Percentiles rank a stretch among this genome's conserved stretches.
Conservation (phyloP, 345 rosid genomes). For the Kandelia obovata region DNA sequence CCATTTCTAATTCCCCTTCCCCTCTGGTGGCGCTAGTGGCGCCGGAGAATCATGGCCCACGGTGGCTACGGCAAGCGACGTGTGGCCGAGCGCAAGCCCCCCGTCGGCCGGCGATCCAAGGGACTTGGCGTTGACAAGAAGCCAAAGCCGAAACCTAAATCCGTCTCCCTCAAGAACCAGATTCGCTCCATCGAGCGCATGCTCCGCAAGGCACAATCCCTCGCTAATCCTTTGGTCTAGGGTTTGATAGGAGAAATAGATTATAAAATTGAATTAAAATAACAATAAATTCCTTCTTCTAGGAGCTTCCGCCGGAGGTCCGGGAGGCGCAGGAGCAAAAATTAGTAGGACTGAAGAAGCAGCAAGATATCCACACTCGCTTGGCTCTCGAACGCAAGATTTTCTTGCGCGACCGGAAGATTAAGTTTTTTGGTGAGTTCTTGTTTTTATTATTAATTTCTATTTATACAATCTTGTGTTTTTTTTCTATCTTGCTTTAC, state of each 20-base stretch:
- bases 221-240: conserved; percentile 4
- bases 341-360: conserved; percentile 72
- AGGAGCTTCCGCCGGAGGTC: conserved; percentile 69
- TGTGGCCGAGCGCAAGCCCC: conserved; percentile 52
- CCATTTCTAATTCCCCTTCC: too few species aligned
- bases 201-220: conserved; percentile 73
- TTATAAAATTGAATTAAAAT: neutral
- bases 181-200: conserved; percentile 92
- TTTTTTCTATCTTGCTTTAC: neutral
- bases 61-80: conserved; percentile 86
- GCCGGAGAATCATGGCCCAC: conserved; percentile 60
- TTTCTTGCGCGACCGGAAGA: conserved; percentile 84
- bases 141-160: conserved; percentile 62
- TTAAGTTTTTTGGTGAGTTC: conserved; percentile 78
- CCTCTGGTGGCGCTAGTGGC: too few species aligned
- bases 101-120: conserved; percentile 73
- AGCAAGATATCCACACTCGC: conserved; percentile 79
- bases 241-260: neutral
- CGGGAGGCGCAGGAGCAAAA: conserved; percentile 70
- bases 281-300: neutral
- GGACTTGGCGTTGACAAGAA: conserved; percentile 70
- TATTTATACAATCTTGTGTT: neutral
- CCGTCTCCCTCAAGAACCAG: conserved; percentile 86
- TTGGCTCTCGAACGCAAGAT: conserved; percentile 84
- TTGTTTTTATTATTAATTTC: neutral